A percentile compares a stretch with the other conserved stretches of the same genome.
These are phyloP conservation scores for Venturia effusa DNA, from an alignment of 2,329 filamentous ascomycete species.

Conservation along the genomic window DNA sequence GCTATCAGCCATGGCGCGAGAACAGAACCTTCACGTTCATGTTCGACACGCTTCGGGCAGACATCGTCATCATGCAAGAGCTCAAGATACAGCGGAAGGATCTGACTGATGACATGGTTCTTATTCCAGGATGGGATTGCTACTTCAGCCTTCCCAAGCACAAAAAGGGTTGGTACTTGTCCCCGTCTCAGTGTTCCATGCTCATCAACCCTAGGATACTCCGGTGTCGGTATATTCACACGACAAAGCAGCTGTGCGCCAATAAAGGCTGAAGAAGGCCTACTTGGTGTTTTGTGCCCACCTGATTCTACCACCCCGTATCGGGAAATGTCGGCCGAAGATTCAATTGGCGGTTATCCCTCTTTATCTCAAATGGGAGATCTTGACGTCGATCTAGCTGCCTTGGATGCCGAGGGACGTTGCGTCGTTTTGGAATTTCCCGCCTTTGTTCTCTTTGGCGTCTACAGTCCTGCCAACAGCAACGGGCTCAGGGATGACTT, in stretches of 20 bases:
- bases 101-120: conserved; percentile 86
- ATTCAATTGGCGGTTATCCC: conserved; percentile 86
- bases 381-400: conserved; percentile 53
- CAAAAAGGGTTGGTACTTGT: conserved; percentile 63
- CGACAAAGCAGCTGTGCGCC: conserved; percentile 77
- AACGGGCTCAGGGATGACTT: conserved; percentile 79
- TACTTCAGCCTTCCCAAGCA: conserved; percentile 87
- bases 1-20: conserved; percentile 41
- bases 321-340: conserved; percentile 58
- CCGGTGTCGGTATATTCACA: conserved; percentile 90
- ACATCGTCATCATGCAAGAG: conserved; percentile 93
- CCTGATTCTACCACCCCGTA: conserved; percentile 63
- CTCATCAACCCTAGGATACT: conserved; percentile 58
- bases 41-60: conserved; percentile 87
- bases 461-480: conserved; percentile 83
- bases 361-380: conserved; percentile 53
- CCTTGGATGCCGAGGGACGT: conserved; percentile 81
- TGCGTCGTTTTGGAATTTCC: conserved; percentile 89
- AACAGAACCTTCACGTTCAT: conserved; percentile 49
- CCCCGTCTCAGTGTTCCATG: conserved; percentile 9
- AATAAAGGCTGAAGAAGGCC: conserved; percentile 85
- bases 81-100: conserved; percentile 94
- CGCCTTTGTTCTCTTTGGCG: conserved; percentile 84
- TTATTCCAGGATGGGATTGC: conserved; percentile 90
- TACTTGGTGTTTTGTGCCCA: conserved; percentile 68